These are phyloP conservation scores for Jatropha multifida DNA, from an alignment of 441 rosid species.

Conservation along the genomic window DNA sequence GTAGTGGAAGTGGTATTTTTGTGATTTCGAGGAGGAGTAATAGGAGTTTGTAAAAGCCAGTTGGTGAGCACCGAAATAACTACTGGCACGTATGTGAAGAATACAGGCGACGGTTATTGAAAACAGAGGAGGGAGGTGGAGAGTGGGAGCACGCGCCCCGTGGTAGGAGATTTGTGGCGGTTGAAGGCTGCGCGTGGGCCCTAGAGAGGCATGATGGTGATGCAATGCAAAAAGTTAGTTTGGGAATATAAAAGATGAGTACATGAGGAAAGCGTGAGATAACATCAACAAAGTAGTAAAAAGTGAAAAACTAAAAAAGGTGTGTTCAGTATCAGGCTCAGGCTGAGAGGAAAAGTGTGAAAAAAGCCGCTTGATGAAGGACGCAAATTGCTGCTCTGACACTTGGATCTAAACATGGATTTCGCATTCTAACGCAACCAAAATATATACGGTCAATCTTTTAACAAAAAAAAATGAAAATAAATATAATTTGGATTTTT, in stretches of 20 bases:
- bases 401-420: neutral
- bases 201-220: neutral
- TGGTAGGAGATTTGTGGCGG: neutral
- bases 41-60: neutral
- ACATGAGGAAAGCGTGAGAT: constrained; percentile 16
- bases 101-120: no score
- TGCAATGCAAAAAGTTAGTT: neutral
- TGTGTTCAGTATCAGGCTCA: neutral
- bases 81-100: neutral
- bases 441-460: no score
- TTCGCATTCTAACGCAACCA: neutral
- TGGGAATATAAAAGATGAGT: neutral
- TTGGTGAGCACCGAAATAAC: neutral
- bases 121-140: neutral
- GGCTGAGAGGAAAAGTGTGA: neutral
- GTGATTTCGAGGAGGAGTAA: neutral
- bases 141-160: no score
- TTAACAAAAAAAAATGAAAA: no score
- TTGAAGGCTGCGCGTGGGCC: neutral
- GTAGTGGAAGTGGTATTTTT: neutral
- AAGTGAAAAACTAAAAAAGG: neutral
- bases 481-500: no score
- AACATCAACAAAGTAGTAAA: neutral
- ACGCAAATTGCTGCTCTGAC: neutral
- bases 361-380: neutral